Base-by-base conservation (phyloP, 352 stramenopile species). In the Pythium utonaiense region DNA sequence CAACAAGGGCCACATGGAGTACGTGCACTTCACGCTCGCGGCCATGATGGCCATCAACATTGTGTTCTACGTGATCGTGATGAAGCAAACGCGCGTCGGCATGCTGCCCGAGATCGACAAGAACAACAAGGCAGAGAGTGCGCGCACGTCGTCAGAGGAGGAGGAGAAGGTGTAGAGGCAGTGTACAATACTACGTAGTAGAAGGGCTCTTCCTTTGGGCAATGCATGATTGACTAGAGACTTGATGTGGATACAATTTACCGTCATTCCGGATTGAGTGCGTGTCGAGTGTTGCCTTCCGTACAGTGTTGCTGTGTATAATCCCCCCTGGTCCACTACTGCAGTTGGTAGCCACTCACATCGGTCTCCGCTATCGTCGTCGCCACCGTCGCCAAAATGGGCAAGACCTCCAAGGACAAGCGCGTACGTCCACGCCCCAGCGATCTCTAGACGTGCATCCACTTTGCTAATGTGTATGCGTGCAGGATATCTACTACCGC, bases 401-500 rank as follows among this genome's bases (percentile, higher is more conserved):
- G 85, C 57, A 93, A 86, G 66, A 92, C 75, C 1, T 94, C 83
- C 61, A 97, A 97, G 75, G 89, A 97, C 72, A 97, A 97, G 75
- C 82, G 89, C 17, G 85, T 94, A 60, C 57, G 82, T 85, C 7
- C 17, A 27, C 40, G 19, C 16, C 16, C 3, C 17, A n/a, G n/a
- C n/a, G n/a, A n/a, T n/a, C n/a, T n/a, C n/a, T n/a, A n/a, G n/a
- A n/a, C n/a, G n/a, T n/a, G n/a, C 3, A 10, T n/a, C 17, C 6
- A 45, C 4, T 27, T 19, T 47, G 19, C 24, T 3, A 5, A 2
- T 14, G 3, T 47, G 6, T 25, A 21, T 27, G 40, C n/a, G 40
- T 10, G 40, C 61, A 94, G 78, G 91, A 97, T 45, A 97, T 97
- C 22, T 97, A 97, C 75, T 97, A 97, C 63, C 84, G 91, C 58